Evolutionary conservation across 495 filamentous ascomycete species (phyloP), one percentile per base, ranked within the genome.

Genomic region (Penicillium paxilli): DNA sequence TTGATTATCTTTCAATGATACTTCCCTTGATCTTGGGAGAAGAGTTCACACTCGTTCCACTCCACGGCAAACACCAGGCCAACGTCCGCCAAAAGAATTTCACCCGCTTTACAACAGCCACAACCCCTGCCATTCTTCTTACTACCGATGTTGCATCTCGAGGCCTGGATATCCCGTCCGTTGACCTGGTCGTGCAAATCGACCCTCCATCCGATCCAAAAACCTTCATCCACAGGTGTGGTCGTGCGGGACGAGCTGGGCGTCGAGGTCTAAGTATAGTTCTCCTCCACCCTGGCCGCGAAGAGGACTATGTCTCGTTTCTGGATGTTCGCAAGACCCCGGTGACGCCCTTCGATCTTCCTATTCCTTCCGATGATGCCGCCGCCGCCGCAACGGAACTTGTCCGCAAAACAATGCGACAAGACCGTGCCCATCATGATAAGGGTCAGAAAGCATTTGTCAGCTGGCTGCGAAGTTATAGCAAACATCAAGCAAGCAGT

Each of bases 201-300:
- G 94, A 98, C 63, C 87, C 92, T 0, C 94, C 94, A 1, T 87
- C 84, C 24, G 93, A 97, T 65, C 91, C 94, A 0, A 97, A 97
- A 69, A 90, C 87, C 32, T 98, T 97, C 69, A 86, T 98, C 49
- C 94, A 98, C 72, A 86, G 94, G 51, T 95, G 91, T 61, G 94
- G 94, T 3, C 90, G 94, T 50, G 91, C 95, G 1, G 94, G 92
- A 0, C 83, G 94, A 35, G 94, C 94, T 4, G 94, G 94, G 0
- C 87, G 94, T 16, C 80, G 81, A 47, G 94, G 94, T 1, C 77
- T 96, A 12, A 92, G 91, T 47, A 81, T 98, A 7, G 83, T 95
- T 0, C 82, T 98, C 57, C 79, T 98, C 14, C 88, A 88, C 16
- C 88, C 88, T 1, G 89, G 90, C 0, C 78, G 84, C 14, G 94